These are phyloP conservation scores for Torulaspora indica DNA, from an alignment of 805 yeast species.

Conservation along the genomic window DNA sequence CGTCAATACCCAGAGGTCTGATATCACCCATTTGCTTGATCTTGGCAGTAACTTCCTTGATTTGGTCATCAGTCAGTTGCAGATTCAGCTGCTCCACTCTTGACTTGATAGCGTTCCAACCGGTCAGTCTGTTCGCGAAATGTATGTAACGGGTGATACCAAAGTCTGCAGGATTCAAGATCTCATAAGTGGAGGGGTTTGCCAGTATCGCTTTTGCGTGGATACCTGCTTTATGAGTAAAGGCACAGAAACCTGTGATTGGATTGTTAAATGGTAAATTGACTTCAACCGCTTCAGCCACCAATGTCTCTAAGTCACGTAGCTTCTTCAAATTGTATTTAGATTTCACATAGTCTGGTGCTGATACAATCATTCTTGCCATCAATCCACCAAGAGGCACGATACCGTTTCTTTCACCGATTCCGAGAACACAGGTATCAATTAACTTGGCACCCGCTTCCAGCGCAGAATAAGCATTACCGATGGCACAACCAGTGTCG, in stretches of 20 bases:
- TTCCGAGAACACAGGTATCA: slow-evolving; percentile 95
- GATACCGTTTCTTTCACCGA: slow-evolving; percentile 98
- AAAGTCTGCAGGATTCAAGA: slow-evolving; percentile 88
- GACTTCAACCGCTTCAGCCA: slow-evolving; percentile 95
- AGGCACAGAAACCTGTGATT: slow-evolving; percentile 98
- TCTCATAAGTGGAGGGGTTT: slow-evolving; percentile 96
- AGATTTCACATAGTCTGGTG: slow-evolving; percentile 89
- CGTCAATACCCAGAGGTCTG: slow-evolving; percentile 89
- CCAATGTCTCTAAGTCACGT: slow-evolving; percentile 91
- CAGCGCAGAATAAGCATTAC: slow-evolving; percentile 95
- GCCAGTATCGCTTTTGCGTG: slow-evolving; percentile 98
- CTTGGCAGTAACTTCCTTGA: slow-evolving; percentile 91
- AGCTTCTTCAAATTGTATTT: slow-evolving; percentile 93
- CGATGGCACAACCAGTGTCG: slow-evolving; percentile 98
- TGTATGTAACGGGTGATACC: slow-evolving; percentile 95
- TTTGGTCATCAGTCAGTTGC: slow-evolving; percentile 83
- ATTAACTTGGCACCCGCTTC: slow-evolving; percentile 96
- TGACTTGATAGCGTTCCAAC: slow-evolving; percentile 98
- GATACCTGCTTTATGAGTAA: slow-evolving; percentile 98
- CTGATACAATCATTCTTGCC: slow-evolving; percentile 99
- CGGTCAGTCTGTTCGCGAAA: slow-evolving; percentile 95
- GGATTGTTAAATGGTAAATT: slow-evolving; percentile 98
- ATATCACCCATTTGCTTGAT: slow-evolving; percentile 94
- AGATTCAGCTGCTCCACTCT: slow-evolving; percentile 96
- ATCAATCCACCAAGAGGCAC: slow-evolving; percentile 95